Evolutionary conservation across 78 protist species (phyloP).

Genomic region (Protostelium mycophagum): DNA sequence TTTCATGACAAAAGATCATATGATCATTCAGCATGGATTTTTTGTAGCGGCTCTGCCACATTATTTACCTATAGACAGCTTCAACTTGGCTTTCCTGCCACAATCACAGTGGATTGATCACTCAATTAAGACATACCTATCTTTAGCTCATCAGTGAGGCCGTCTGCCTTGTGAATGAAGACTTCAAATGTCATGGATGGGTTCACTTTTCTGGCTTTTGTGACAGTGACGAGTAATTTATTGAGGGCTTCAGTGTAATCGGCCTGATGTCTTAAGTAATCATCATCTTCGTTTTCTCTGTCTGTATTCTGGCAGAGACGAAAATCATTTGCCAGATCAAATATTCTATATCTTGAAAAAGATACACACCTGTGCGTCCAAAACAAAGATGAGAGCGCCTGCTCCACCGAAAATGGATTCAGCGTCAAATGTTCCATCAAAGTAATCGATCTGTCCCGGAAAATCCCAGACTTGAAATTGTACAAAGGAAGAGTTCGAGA

Average conservation of each 20-base stretch:
- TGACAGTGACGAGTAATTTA: neutral
- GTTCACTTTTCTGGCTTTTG: slow-evolving; percentile 34
- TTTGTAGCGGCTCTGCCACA: too few relatives aligned
- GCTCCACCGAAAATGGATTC: slow-evolving; percentile 71
- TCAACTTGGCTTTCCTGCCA: too few relatives aligned
- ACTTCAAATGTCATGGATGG: slow-evolving; percentile 85
- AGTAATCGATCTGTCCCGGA: slow-evolving; percentile 88
- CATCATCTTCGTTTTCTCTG: too few relatives aligned
- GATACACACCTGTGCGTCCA: slow-evolving; percentile 95
- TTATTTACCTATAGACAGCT: too few relatives aligned
- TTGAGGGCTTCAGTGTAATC: slow-evolving; percentile 41
- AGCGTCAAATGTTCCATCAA: slow-evolving; percentile 70
- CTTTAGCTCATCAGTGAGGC: slow-evolving; percentile 84
- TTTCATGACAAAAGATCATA: too few relatives aligned
- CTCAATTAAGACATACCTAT: slow-evolving; percentile 13
- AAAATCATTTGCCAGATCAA: too few relatives aligned
- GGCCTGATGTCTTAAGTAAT: too few relatives aligned
- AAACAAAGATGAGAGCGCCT: slow-evolving; percentile 94
- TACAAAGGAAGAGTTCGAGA: slow-evolving; percentile 80
- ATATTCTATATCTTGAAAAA: neutral
- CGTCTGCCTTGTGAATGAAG: slow-evolving; percentile 94
- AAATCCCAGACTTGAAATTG: slow-evolving; percentile 95
- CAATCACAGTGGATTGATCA: neutral
- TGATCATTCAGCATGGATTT: too few relatives aligned
- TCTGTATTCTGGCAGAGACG: too few relatives aligned